Evolutionary conservation across 2,329 filamentous ascomycete species (phyloP), one percentile per base, ranked within the genome.

Genomic region (Davidsoniella virescens): DNA sequence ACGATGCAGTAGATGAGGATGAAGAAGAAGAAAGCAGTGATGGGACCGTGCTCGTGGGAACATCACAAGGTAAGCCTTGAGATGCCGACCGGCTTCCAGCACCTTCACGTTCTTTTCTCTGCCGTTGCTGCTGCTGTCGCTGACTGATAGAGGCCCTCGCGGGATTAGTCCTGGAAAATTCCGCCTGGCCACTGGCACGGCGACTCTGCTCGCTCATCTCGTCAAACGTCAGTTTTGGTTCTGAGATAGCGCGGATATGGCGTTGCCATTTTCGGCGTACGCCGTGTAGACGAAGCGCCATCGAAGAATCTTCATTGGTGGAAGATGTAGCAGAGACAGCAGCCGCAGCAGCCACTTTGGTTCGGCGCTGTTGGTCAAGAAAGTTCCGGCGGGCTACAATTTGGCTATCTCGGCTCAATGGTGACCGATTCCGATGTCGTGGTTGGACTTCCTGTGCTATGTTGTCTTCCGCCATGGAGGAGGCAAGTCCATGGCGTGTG

Each of bases 181-280:
- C 36, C 26, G 29, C 23, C 16, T 41, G 29, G 26, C 5, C 43
- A 29, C 33, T 12, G 6, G 40, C 46, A 33, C 33, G 20, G 17
- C 33, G 29, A 25, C 39, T 12, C 36, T 33, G 26, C 18, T 48
- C 39, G 9, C n/a, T 25, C 40, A 52, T 42, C 17, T 48, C 40
- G n/a, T 52, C 41, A 41, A 44, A 52, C 7, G 40, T 48, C 18
- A 26, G 46, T 16, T 33, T 38, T 9, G 51, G 51, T 37, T 53
- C 51, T 3, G 51, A 53, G 7, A 50, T 41, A 6, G 51, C 51
- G 8, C 47, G 25, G 25, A 50, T 29, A 47, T 53, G 47, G 17
- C 39, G 43, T 25, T 49, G 38, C 46, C 47, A 50, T 9, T 47
- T 37, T 18, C 36, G 39, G 17, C 47, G 47, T 4, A 47, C 43